Evolutionary conservation across 2,329 filamentous ascomycete species (phyloP), one percentile per base, ranked within the genome.

Genomic region (Pseudopyrenochaeta lycopersici): DNA sequence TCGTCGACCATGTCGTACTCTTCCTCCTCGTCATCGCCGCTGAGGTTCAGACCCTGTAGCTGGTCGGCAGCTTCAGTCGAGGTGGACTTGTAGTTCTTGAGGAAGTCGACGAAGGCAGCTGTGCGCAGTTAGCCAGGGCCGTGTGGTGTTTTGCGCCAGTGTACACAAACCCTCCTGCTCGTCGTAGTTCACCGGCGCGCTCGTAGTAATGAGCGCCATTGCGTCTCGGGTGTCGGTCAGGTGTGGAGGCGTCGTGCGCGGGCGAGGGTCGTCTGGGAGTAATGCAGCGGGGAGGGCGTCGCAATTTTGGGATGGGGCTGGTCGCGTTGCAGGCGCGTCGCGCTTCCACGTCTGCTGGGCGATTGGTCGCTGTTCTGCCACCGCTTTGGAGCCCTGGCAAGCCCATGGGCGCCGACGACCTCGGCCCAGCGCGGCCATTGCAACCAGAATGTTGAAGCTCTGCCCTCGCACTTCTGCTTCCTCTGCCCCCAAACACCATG

Each of bases 1-100:
- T 93, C 90, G 73, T 96, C 91, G 87, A 96, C 92, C 72, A 96
- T 91, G 70, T 97, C 92, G 75, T 97, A 91, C 68, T 97, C 92
- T 70, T 97, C 93, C 76, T 89, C 92, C 36, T 91, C 84, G 65
- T 90, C 90, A 77, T 96, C 90, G 71, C 92, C 93, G 74, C 92
- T 90, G 61, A 99, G 90, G 70, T 90, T 90, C 68, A 99, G 87
- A 63, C 89, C 88, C 65, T 91, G 88, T 42, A 99, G 84, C 39
- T 92, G 92, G 73, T 93, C 89, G 33, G 91, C 88, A 63, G 96
- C 87, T 54, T 89, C 82, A 14, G 82, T 78, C n/a, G 82, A 81
- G 51, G 84, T 84, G n/a, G 89, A 89, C 81, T 99, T 98, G 87
- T 96, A 99, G 60, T 88, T 87, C 67, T 85, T 82, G 59, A 99